phyloP scores from a whole-genome alignment of 2,329 filamentous ascomycete species.

The Trichophyton mentagrophytes region DNA sequence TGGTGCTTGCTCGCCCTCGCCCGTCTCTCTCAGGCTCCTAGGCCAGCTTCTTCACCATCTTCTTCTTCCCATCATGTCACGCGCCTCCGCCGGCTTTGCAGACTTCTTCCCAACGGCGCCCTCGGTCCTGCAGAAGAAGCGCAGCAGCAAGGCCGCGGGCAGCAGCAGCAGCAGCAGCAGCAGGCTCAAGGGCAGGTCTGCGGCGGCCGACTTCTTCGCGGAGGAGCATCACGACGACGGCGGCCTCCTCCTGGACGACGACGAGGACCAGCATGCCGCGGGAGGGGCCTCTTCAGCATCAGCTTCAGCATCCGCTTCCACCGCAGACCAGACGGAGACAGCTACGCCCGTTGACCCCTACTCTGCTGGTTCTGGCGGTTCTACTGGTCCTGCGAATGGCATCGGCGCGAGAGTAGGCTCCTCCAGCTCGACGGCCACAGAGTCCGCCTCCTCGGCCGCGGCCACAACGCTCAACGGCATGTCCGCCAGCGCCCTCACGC shows the following conservation, averaged over 20 bases:
- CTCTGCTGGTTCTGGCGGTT: too few relatives aligned
- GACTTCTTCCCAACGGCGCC: constrained; percentile 76
- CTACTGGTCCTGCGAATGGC: background rate
- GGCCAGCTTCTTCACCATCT: constrained; percentile 25
- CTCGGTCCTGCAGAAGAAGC: constrained; percentile 43
- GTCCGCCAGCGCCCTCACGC: constrained; percentile 45
- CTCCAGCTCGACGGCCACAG: constrained; percentile 57
- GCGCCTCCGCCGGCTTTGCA: constrained; percentile 67
- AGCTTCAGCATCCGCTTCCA: background rate
- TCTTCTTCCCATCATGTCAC: constrained; percentile 61
- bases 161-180: background rate
- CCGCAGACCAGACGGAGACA: too few relatives aligned
- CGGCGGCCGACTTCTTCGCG: background rate
- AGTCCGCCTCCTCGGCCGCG: constrained; percentile 49
- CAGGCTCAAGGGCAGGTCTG: constrained; percentile 42
- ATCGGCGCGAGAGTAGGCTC: constrained; percentile 50
- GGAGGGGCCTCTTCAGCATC: background rate
- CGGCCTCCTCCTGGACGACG: background rate
- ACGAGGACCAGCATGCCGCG: background rate
- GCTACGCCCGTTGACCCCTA: too few relatives aligned
- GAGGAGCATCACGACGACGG: background rate
- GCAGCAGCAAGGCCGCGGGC: constrained; percentile 20
- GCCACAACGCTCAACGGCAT: constrained; percentile 42
- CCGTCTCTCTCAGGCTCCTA: constrained; percentile 28
- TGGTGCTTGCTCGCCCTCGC: constrained; percentile 27